phyloP scores from a whole-genome alignment of 192 early-diverging fungal genomes.

The Rhizoclosmatium sp. region DNA sequence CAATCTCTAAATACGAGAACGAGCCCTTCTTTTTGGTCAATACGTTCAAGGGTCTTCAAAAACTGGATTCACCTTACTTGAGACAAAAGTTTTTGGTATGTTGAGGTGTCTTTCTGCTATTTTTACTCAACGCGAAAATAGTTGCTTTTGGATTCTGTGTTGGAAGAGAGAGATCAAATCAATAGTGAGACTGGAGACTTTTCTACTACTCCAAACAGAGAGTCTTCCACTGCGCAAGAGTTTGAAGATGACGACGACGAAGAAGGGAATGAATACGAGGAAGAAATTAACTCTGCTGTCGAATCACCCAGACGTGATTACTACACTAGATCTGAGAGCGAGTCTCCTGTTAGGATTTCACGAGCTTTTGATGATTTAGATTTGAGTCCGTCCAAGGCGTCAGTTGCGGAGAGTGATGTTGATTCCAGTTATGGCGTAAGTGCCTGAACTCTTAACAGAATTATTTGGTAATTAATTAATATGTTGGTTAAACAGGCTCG shows the following conservation, averaged over 20 bases:
- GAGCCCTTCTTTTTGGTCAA: slow-evolving; percentile 54
- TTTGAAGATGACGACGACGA: too few species aligned
- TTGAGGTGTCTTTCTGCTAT: not conserved
- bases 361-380: too few species aligned
- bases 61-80: slow-evolving; percentile 37
- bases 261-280: too few species aligned
- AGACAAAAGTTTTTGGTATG: slow-evolving; percentile 47
- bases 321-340: too few species aligned
- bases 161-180: slow-evolving; percentile 19
- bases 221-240: too few species aligned
- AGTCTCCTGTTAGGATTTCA: too few species aligned
- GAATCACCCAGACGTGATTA: too few species aligned
- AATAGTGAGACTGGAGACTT: not conserved
- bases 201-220: too few species aligned
- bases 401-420: not conserved
- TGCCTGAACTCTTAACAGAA: not conserved
- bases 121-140: not conserved
- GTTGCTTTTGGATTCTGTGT: slow-evolving; percentile 12
- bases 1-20: slow-evolving; percentile 42
- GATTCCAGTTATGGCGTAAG: not conserved
- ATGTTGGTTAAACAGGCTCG: not conserved
- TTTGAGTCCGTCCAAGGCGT: too few species aligned
- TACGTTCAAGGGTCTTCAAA: slow-evolving; percentile 43
- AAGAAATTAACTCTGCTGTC: too few species aligned
- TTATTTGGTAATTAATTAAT: not conserved